phyloP scores from a whole-genome alignment of 257 asterid genomes.

The Lavandula angustifolia region DNA sequence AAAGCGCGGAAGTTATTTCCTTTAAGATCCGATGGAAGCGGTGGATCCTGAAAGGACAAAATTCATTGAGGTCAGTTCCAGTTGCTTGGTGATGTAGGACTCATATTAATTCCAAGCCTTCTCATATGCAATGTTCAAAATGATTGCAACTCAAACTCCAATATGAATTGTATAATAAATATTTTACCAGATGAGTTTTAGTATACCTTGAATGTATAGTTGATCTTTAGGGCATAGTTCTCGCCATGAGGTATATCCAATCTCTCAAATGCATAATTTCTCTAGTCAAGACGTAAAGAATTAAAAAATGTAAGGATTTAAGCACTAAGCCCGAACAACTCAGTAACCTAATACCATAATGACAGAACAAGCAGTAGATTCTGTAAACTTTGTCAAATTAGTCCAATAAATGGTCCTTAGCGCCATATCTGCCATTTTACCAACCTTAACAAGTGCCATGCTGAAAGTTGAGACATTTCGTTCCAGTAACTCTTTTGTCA shows the following conservation, averaged over 20 bases:
- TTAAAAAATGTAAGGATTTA: conserved; percentile 22
- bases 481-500: conserved; percentile 55
- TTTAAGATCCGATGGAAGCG: conserved; percentile 84
- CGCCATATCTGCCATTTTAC: conserved; percentile 32
- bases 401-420: background rate
- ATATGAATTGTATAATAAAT: conserved; percentile 1
- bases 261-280: conserved; percentile 94
- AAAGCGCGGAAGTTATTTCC: conserved; percentile 76
- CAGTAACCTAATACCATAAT: conserved; percentile 1
- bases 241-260: conserved; percentile 85
- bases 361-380: conserved; percentile 14
- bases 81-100: conserved; percentile 25
- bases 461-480: conserved; percentile 71
- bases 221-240: conserved; percentile 80
- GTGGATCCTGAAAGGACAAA: conserved; percentile 63
- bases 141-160: conserved; percentile 25
- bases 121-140: conserved; percentile 23
- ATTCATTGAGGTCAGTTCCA: conserved; percentile 33
- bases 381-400: background rate
- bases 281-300: conserved; percentile 44
- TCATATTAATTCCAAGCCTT: conserved; percentile 24
- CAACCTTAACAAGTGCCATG: conserved; percentile 90
- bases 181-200: conserved; percentile 11
- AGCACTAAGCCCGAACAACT: conserved; percentile 9
- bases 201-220: conserved; percentile 79